Evolutionary conservation across 2,329 filamentous ascomycete species (phyloP).

Genomic region (Incumbomyces delicatus): DNA sequence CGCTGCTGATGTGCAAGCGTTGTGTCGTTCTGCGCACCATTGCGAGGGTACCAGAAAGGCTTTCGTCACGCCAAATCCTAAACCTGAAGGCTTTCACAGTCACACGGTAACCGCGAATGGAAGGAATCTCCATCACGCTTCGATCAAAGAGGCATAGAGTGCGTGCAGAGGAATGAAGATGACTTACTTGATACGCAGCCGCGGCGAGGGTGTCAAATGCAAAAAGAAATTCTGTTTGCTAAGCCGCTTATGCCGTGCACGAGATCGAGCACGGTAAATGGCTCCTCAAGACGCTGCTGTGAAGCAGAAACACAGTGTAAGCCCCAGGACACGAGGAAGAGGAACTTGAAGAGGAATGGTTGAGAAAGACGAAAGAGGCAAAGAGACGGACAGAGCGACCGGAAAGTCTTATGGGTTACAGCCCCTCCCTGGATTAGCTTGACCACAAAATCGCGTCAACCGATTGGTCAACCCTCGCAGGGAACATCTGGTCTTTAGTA

Average conservation of each 20-base stretch:
- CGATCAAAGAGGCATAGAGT: constrained; percentile 5
- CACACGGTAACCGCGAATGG: constrained; percentile 4
- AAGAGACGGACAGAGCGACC: constrained; percentile 5
- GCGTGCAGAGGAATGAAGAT: not conserved
- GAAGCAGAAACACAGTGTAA: not conserved
- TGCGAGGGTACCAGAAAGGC: too few species aligned
- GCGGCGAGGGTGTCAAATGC: not conserved
- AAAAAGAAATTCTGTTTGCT: not conserved
- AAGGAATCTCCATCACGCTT: constrained; percentile 1
- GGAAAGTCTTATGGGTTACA: not conserved
- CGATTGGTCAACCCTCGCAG: not conserved
- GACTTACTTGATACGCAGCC: constrained; percentile 2
- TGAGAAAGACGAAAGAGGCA: constrained; percentile 6
- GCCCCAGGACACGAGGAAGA: constrained; percentile 2
- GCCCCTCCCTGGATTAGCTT: not conserved
- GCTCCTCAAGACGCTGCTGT: not conserved
- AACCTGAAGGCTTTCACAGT: too few species aligned
- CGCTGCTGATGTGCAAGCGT: not conserved
- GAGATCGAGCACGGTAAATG: not conserved
- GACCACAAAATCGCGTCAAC: not conserved
- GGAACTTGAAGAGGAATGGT: not conserved
- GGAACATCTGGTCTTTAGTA: not conserved
- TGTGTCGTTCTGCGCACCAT: too few species aligned
- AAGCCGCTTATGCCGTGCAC: not conserved
- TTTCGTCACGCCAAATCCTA: too few species aligned